Evolutionary conservation across 1,284 basidiomycete species (phyloP).

Genomic region (Grifola frondosa): DNA sequence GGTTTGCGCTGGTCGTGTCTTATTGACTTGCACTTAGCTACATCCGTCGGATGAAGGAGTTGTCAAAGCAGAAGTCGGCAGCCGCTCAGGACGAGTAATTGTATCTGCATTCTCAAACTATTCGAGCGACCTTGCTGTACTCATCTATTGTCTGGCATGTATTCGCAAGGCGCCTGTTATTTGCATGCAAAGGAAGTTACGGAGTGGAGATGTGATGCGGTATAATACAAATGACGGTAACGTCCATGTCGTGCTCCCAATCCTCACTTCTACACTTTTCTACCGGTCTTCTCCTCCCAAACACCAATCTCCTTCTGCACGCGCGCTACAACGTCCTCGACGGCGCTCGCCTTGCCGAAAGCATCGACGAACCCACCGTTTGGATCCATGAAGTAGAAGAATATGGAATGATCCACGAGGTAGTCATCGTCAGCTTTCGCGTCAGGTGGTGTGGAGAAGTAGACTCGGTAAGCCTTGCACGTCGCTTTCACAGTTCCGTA

Average conservation of each 20-base stretch:
- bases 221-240: background rate
- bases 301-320: constrained; percentile 57
- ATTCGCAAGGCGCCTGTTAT: background rate
- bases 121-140: background rate
- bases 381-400: constrained; percentile 99
- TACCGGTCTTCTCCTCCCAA: constrained; percentile 49
- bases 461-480: constrained; percentile 96
- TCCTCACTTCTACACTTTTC: constrained; percentile 26
- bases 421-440: constrained; percentile 90
- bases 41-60: constrained; percentile 80
- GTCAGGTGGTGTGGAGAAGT: constrained; percentile 95
- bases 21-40: constrained; percentile 49
- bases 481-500: constrained; percentile 86
- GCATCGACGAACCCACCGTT: constrained; percentile 94
- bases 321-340: constrained; percentile 68
- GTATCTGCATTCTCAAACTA: constrained; percentile 2
- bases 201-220: no score
- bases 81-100: constrained; percentile 48
- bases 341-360: constrained; percentile 83
- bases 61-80: constrained; percentile 70
- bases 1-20: background rate
- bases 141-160: background rate
- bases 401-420: constrained; percentile 95
- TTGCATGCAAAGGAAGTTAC: constrained; percentile 3
- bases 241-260: background rate